These are phyloP conservation scores for Leptographium wingfieldii DNA, from an alignment of 2,329 filamentous ascomycete genomes.

Conservation along the genomic window DNA sequence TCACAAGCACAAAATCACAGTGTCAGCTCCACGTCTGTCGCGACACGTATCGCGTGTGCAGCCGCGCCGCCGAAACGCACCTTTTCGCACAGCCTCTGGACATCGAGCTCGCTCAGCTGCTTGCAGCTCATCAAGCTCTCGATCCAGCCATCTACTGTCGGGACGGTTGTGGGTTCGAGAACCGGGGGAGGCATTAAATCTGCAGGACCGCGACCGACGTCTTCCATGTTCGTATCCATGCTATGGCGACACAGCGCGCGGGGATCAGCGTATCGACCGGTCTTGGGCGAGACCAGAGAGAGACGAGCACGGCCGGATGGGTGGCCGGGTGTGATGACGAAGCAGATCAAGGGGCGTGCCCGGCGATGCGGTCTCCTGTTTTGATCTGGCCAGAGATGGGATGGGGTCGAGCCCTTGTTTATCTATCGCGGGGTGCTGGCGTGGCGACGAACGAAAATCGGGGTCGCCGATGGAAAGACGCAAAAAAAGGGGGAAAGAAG, in stretches of 20 bases:
- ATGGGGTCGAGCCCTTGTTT: not conserved
- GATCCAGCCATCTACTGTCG: constrained; percentile 95
- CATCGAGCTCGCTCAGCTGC: constrained; percentile 87
- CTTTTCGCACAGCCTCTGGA: constrained; percentile 96
- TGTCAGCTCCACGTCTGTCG: not conserved
- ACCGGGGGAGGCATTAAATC: constrained; percentile 58
- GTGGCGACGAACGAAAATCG: not conserved
- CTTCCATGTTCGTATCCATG: constrained; percentile 99
- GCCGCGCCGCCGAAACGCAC: constrained; percentile 35
- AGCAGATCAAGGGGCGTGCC: not conserved
- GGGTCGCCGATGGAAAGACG: not conserved
- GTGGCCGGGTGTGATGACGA: not conserved
- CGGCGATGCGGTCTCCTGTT: not conserved
- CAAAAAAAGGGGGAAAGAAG: not conserved
- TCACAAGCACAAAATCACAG: not conserved
- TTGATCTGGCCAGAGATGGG: not conserved
- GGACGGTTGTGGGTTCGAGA: constrained; percentile 74
- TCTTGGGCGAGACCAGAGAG: not conserved
- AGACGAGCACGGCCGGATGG: not conserved
- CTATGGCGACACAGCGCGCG: not conserved
- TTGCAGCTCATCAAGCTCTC: constrained; percentile 98
- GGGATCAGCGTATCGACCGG: not conserved
- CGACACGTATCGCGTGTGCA: not conserved
- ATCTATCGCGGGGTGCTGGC: not conserved
- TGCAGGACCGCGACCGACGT: constrained; percentile 76